These are phyloP conservation scores for Vigna reflexopilosa DNA, from an alignment of 306 rosid species.

Conservation along the genomic window DNA sequence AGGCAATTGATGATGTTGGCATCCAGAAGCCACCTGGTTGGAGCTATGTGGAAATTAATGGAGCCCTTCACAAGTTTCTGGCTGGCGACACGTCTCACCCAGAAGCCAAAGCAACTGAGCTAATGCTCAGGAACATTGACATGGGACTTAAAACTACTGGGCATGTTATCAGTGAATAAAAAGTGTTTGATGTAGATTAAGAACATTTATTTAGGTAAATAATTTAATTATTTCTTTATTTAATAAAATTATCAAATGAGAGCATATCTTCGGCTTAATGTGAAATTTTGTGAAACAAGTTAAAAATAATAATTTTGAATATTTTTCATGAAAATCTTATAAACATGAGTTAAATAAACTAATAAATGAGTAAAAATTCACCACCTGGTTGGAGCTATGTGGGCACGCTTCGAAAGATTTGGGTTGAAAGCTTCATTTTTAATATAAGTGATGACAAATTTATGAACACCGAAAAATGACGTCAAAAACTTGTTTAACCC, in stretches of 20 bases:
- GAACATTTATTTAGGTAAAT: neutral
- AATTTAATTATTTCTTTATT: neutral
- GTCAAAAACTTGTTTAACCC: too few species aligned
- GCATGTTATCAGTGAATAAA: slow-evolving; percentile 41
- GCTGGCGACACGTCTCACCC: slow-evolving; percentile 44
- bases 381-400: too few species aligned
- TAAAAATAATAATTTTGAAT: neutral
- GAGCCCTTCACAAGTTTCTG: slow-evolving; percentile 51
- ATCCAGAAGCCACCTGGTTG: slow-evolving; percentile 61
- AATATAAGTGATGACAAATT: too few species aligned
- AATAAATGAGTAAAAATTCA: too few species aligned
- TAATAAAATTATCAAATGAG: neutral
- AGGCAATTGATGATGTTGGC: slow-evolving; percentile 43
- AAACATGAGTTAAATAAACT: too few species aligned
- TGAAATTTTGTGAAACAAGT: neutral
- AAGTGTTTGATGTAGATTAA: slow-evolving; percentile 46
- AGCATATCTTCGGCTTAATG: neutral
- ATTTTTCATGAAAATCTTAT: neutral
- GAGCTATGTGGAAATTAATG: slow-evolving; percentile 58
- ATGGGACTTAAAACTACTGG: slow-evolving; percentile 43
- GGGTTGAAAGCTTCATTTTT: too few species aligned
- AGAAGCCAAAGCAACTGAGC: slow-evolving; percentile 35
- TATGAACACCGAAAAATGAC: too few species aligned
- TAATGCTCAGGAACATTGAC: slow-evolving; percentile 48
- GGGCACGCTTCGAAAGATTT: too few species aligned